Evolutionary conservation across 1,139 yeast species (phyloP).

Genomic region (Cylindricascospora bacillispora): DNA sequence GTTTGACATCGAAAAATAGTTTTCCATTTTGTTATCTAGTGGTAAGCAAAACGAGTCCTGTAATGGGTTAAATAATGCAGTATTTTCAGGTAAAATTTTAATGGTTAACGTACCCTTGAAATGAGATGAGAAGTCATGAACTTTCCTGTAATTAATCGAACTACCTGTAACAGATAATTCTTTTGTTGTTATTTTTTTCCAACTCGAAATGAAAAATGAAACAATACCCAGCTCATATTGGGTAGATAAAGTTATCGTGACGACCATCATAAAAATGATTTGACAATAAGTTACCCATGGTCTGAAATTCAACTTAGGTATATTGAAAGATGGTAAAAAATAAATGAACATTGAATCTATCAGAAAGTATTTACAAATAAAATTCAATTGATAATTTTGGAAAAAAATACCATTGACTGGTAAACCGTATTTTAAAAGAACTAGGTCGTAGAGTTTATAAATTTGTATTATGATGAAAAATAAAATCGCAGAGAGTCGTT

Average conservation of each 20-base stretch:
- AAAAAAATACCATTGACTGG: slow-evolving; percentile 25
- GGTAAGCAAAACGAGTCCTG: slow-evolving; percentile 53
- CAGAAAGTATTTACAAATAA: slow-evolving; percentile 55
- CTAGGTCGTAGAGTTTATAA: slow-evolving; percentile 67
- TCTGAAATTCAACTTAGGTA: slow-evolving; percentile 56
- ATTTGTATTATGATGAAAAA: slow-evolving; percentile 66
- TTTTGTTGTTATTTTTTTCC: slow-evolving; percentile 39
- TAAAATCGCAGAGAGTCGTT: slow-evolving; percentile 52
- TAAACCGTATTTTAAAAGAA: slow-evolving; percentile 26
- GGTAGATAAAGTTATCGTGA: slow-evolving; percentile 30
- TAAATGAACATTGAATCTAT: slow-evolving; percentile 63
- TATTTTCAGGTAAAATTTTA: slow-evolving; percentile 82
- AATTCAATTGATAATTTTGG: slow-evolving; percentile 41
- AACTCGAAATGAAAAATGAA: slow-evolving; percentile 33
- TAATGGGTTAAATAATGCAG: slow-evolving; percentile 73
- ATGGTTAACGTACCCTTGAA: slow-evolving; percentile 79
- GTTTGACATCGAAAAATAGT: slow-evolving; percentile 19
- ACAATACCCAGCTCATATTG: slow-evolving; percentile 36
- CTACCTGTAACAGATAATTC: slow-evolving; percentile 62
- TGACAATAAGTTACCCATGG: slow-evolving; percentile 28
- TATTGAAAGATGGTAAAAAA: slow-evolving; percentile 56
- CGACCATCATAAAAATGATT: slow-evolving; percentile 24
- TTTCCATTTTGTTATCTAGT: slow-evolving; percentile 22
- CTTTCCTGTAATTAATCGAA: slow-evolving; percentile 28
- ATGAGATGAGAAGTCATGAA: slow-evolving; percentile 55